Conservation (phyloP, 179 eudicot genomes). For the Spergularia azorica region DNA sequence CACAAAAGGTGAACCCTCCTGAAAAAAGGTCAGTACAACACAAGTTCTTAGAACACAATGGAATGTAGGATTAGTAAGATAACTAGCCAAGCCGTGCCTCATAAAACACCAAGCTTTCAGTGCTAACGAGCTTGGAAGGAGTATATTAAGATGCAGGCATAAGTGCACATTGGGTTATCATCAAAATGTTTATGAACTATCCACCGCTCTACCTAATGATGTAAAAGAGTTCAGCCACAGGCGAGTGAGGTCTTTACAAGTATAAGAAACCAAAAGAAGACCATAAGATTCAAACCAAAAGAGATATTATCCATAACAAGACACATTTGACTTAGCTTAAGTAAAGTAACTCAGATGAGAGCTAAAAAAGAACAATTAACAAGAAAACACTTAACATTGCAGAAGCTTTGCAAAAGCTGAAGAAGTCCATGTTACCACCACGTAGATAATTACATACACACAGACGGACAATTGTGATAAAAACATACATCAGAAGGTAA, state of each 20-base stretch:
- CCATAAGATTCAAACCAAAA: neutral
- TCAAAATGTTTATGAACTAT: too few relatives aligned
- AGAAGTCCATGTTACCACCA: neutral
- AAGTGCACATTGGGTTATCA: too few relatives aligned
- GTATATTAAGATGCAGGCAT: too few relatives aligned
- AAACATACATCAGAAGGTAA: neutral
- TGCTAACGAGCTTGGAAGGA: too few relatives aligned
- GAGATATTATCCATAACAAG: neutral
- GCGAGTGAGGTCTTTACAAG: neutral
- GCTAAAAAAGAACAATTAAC: neutral
- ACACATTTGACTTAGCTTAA: neutral
- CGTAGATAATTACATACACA: neutral
- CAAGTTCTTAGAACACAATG: neutral
- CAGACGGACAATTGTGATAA: neutral
- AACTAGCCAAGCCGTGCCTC: neutral
- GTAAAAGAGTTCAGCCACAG: neutral
- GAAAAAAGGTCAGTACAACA: slow-evolving; percentile 25
- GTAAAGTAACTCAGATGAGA: neutral
- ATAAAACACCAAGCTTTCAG: too few relatives aligned
- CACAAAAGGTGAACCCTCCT: slow-evolving; percentile 69
- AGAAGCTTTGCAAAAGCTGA: neutral
- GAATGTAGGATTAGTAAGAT: neutral
- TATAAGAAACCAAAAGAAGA: neutral
- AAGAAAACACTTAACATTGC: neutral
- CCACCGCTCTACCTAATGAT: neutral